phyloP scores from a whole-genome alignment of 768 basidiomycete species.

The Naganishia onofrii region DNA sequence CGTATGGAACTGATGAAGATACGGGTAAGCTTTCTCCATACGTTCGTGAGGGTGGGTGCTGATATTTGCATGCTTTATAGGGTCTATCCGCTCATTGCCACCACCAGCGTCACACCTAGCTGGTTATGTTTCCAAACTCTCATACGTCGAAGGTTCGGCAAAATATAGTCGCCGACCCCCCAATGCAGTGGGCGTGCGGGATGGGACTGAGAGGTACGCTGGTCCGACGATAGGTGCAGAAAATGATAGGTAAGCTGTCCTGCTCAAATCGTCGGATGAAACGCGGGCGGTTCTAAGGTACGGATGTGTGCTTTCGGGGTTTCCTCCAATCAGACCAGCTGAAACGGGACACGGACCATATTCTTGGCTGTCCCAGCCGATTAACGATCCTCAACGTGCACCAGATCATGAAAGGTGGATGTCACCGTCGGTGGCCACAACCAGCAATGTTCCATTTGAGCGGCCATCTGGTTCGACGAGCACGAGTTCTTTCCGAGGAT shows the following conservation, averaged over 20 bases:
- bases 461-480: background rate
- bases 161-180: background rate
- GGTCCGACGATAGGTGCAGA: background rate
- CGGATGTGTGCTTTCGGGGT: background rate
- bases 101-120: background rate
- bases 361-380: background rate
- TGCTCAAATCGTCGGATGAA: background rate
- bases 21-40: background rate
- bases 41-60: background rate
- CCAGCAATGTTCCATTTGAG: background rate
- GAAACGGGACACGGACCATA: background rate
- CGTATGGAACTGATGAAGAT: background rate
- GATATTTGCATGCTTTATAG: background rate
- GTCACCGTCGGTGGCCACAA: background rate
- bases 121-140: background rate
- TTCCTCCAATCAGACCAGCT: background rate
- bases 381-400: no score
- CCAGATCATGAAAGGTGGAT: slow-evolving; percentile 10
- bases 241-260: background rate
- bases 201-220: background rate
- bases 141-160: background rate
- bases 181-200: background rate
- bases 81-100: background rate
- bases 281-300: background rate
- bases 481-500: background rate